phyloP scores from a whole-genome alignment of 495 filamentous ascomycete genomes.

The Trichoderma asperelloides region DNA sequence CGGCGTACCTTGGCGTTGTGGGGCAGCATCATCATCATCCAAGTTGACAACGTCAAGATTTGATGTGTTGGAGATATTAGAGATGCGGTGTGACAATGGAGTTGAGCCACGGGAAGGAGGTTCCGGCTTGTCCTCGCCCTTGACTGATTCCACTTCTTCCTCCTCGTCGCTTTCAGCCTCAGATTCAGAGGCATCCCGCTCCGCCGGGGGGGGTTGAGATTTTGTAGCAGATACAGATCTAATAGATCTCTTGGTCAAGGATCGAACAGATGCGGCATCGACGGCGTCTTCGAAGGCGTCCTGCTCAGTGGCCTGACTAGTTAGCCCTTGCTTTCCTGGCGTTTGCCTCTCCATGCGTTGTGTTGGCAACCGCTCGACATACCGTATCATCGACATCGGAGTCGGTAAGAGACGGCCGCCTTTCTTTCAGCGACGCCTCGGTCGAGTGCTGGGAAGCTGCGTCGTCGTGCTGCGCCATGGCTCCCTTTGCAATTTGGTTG shows the following conservation, averaged over 20 bases:
- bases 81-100: slow-evolving; percentile 51
- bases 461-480: slow-evolving; percentile 4
- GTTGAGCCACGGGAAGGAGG: slow-evolving; percentile 36
- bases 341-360: neutral
- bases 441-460: slow-evolving; percentile 1
- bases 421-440: slow-evolving; percentile 1
- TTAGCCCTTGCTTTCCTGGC: neutral
- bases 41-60: slow-evolving; percentile 61
- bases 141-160: slow-evolving; percentile 21
- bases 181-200: slow-evolving; percentile 21
- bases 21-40: slow-evolving; percentile 42
- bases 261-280: slow-evolving; percentile 44
- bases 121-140: slow-evolving; percentile 18
- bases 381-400: slow-evolving; percentile 7
- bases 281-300: slow-evolving; percentile 72
- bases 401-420: neutral
- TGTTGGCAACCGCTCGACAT: neutral
- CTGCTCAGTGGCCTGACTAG: slow-evolving; percentile 29
- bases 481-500: neutral
- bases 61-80: slow-evolving; percentile 53
- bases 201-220: slow-evolving; percentile 15
- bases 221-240: slow-evolving; percentile 34
- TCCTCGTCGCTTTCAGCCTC: slow-evolving; percentile 24
- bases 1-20: slow-evolving; percentile 21
- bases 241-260: slow-evolving; percentile 42